Evolutionary conservation across 2,329 filamentous ascomycete genomes (phyloP), one percentile per base, ranked within the genome.

Genomic region (Xylariales sp.): DNA sequence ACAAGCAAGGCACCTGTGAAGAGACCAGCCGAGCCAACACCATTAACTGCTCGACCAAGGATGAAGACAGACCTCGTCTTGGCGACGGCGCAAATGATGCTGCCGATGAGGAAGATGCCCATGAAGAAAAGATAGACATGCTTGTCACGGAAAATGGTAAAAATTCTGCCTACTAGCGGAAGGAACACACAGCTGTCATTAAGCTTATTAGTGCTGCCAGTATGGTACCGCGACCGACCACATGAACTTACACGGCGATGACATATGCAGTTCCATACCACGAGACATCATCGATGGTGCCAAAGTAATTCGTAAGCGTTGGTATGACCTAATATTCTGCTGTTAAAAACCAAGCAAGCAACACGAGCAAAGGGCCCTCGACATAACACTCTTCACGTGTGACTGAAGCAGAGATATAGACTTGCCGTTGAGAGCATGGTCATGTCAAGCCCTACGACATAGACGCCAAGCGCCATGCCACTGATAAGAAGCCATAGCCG

Each of bases 211-310:
- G n/a, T n/a, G n/a, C n/a, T n/a, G n/a, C n/a, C n/a, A n/a, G n/a
- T n/a, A n/a, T n/a, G n/a, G n/a, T n/a, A n/a, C n/a, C n/a, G n/a
- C n/a, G n/a, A n/a, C n/a, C n/a, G 4, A 12, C n/a, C 15, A n/a
- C 18, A 14, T 21, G 8, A 11, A 35, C 33, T 3, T 9, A 35
- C 33, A 35, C 21, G 10, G 33, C 16, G 12, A 20, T 14, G 10
- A 35, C 33, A 12, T 35, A 35, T 35, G 33, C 33, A 11, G 33
- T 14, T 14, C n/a, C 16, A 19, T 35, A 35, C 33, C 33, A 35
- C 18, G 33, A 20, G 10, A 35, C 24, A 12, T 35, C 20, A 21
- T 18, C 20, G 19, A 35, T 9, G 11, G 16, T 35, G 16, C 33
- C 33, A 14, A 35, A 35, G 10, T 35, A 14, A 21, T 35, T 19